Evolutionary conservation across 345 rosid genomes (phyloP), one percentile per base, ranked within the genome.

Genomic region (Sisymbrium altissimum): DNA sequence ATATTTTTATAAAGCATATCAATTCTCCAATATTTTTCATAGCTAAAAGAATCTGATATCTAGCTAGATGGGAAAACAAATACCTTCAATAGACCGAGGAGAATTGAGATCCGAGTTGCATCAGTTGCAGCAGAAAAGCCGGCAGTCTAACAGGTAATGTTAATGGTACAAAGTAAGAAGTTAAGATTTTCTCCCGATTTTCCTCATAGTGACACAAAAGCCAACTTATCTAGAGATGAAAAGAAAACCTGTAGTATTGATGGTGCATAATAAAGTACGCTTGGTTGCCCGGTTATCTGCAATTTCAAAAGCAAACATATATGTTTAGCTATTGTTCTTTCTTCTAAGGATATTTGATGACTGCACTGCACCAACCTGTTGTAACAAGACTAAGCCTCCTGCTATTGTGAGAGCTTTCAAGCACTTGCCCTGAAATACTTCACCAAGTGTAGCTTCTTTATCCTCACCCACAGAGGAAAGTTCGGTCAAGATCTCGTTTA

Each of bases 261-360:
- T 21, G 96, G 91, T 17, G 99, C 99, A 81, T 95, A 95, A 80
- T 95, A 95, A 14, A 95, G 86, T 29, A 92, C 98, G 85, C 99
- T 95, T 64, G 99, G 99, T 80, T 95, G 99, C 72, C 99, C 99
- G 2, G 99, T 95, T 74, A 88, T 90, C 99, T 95, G 85, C 60
- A 67, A 65, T 71, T 66, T 33, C 44, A 27, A 32, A 65, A 59
- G 11, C 12, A 15, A 23, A 61, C 30, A 29, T 54, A 3, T 18
- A 6, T 33, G 65, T 6, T 40, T 13, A 50, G 48, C 10, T 43
- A 36, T 44, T 12, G 6, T 13, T 69, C 17, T 44, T 15, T 57
- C 27, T 53, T 56, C 19, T 33, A 25, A 0, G 5, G 33, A 77
- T 0, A 18, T 38, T 29, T 29, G 64, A 73, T 63, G 23, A 73